Base-by-base conservation (phyloP, 768 basidiomycete species). In the Trichaptum fuscoviolaceum region DNA sequence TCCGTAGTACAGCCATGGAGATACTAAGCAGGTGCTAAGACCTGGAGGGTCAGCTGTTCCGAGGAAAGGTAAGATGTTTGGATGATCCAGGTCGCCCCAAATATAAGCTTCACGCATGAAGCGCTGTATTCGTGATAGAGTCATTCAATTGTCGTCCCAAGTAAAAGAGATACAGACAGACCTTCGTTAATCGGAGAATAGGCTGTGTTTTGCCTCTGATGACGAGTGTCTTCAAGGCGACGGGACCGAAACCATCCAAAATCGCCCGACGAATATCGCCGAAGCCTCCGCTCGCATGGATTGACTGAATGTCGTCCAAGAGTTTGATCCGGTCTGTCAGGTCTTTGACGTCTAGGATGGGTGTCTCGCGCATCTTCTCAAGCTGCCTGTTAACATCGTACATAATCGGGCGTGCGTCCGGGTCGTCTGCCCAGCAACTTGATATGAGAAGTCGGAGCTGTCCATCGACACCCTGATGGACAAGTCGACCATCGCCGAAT, bases 21-120 rank as follows among this genome's bases (percentile, higher is more conserved):
- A 61, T 4, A 61, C 59, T 34, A 61, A 23, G 23, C 59, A 61
- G 10, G 59, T 61, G 15, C 15, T 17, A 2, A 61, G 18, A 61
- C 59, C 59, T 5, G 24, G 59, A 34, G 30, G 59, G 23, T 61
- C 59, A 34, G 59, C 59, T 1, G 59, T 61, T 34, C 59, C 59
- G 25, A 61, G 59, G 59, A 61, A 61, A 25, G 59, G 59, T 61
- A 25, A 23, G 24, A 61, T 34, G 18, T 61, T 61, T 3, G 59
- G 59, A 18, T 61, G 59, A 23, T 61, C 30, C 24, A 61, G 59
- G 10, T 61, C 25, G 30, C 30, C 30, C 59, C 59, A 61, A 18
- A 61, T 61, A 17, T 25, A 61, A 5, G 25, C 59, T 34, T 61
- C 59, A 12, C 59, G 59, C 30, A 25, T 25, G 59, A 61, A 61